phyloP scores from a whole-genome alignment of 2,329 filamentous ascomycete species.

The Pestalotiopsis sp. region DNA sequence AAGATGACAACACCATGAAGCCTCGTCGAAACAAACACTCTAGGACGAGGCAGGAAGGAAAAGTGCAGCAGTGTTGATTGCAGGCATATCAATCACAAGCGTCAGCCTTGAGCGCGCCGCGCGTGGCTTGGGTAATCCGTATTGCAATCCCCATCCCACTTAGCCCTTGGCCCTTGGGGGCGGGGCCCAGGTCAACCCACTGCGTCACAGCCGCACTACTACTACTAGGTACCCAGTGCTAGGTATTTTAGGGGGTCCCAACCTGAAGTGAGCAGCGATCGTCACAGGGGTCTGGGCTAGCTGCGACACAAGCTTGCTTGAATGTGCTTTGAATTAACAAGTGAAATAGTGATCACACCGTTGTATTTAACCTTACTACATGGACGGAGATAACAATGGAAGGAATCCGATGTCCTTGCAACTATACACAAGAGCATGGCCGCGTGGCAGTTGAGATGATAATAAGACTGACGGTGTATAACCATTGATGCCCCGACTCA shows the following conservation, averaged over 20 bases:
- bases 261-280: constrained; percentile 8
- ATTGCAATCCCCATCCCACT: constrained; percentile 10
- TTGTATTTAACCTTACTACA: background rate
- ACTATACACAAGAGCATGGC: background rate
- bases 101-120: constrained; percentile 13
- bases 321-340: background rate
- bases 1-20: background rate
- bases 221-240: background rate
- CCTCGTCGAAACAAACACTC: background rate
- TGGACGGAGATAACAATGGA: background rate
- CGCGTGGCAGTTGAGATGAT: background rate
- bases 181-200: background rate
- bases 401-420: background rate
- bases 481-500: background rate
- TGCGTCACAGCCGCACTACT: constrained; percentile 13
- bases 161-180: background rate
- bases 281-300: constrained; percentile 4
- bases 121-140: constrained; percentile 10
- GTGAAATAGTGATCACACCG: background rate
- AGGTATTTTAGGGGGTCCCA: background rate
- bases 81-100: background rate
- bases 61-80: background rate
- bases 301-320: background rate
- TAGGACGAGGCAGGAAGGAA: background rate
- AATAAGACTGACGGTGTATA: background rate